Evolutionary conservation across 495 filamentous ascomycete genomes (phyloP).

Genomic region (Terfezia boudieri): DNA sequence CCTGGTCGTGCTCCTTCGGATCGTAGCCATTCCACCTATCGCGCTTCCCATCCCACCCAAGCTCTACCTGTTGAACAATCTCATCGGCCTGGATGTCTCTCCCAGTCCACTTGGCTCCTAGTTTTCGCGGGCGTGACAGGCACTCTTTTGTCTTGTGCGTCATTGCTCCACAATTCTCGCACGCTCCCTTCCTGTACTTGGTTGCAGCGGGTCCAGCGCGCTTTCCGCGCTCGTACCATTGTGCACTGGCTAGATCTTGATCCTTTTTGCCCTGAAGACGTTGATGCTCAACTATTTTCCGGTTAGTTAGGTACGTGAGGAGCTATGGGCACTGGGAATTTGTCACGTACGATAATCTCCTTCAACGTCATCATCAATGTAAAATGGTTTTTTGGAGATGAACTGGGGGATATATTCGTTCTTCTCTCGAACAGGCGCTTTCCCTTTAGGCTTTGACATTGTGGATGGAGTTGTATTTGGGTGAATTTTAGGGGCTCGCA

Average conservation of each 20-base stretch:
- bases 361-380: slow-evolving; percentile 58
- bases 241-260: slow-evolving; percentile 37
- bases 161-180: slow-evolving; percentile 94
- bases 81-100: slow-evolving; percentile 87
- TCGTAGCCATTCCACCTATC: slow-evolving; percentile 97
- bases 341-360: slow-evolving; percentile 43
- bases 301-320: slow-evolving; percentile 1
- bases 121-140: slow-evolving; percentile 66
- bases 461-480: slow-evolving; percentile 6
- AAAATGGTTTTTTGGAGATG: slow-evolving; percentile 96
- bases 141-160: slow-evolving; percentile 91
- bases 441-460: slow-evolving; percentile 22
- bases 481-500: slow-evolving; percentile 28
- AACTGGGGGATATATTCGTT: slow-evolving; percentile 98
- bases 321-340: background rate
- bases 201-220: slow-evolving; percentile 64
- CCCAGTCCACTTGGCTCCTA: slow-evolving; percentile 82
- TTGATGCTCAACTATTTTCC: slow-evolving; percentile 53
- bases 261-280: slow-evolving; percentile 49
- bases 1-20: slow-evolving; percentile 57
- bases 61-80: slow-evolving; percentile 54
- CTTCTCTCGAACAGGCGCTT: slow-evolving; percentile 33
- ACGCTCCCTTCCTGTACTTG: slow-evolving; percentile 92
- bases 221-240: slow-evolving; percentile 79
- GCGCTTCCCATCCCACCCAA: slow-evolving; percentile 96